A percentile compares a stretch with the other conserved stretches of the same genome.
phyloP scores from a whole-genome alignment of 2,329 filamentous ascomycete species.

The Escovopsis sp. region DNA sequence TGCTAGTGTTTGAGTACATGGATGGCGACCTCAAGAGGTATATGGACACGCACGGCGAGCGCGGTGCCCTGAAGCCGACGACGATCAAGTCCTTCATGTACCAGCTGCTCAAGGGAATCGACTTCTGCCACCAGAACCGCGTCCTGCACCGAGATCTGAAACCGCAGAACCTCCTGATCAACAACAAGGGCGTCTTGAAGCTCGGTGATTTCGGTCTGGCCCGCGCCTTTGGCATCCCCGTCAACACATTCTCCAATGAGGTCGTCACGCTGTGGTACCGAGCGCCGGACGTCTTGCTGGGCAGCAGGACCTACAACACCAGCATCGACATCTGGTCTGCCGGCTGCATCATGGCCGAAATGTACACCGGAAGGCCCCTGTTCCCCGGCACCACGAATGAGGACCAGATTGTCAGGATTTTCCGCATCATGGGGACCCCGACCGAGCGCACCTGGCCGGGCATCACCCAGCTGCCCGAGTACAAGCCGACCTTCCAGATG shows the following conservation, averaged over 20 bases:
- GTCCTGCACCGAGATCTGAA: constrained; percentile 93
- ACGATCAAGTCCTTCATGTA: constrained; percentile 99
- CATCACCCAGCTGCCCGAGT: constrained; percentile 91
- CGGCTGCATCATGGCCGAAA: constrained; percentile 98
- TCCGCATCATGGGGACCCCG: constrained; percentile 95
- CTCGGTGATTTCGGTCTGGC: constrained; percentile 90
- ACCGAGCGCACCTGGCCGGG: constrained; percentile 93
- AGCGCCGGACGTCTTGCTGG: constrained; percentile 86
- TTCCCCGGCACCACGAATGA: constrained; percentile 98
- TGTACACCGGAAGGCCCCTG: constrained; percentile 90
- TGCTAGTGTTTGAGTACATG: constrained; percentile 99
- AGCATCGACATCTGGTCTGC: constrained; percentile 99
- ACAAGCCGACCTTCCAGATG: constrained; percentile 88
- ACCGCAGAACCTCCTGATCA: constrained; percentile 92
- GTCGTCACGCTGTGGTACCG: constrained; percentile 97
- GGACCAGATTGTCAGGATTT: constrained; percentile 93
- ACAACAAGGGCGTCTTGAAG: constrained; percentile 78
- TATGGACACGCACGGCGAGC: constrained; percentile 87
- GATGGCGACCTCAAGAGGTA: constrained; percentile 97
- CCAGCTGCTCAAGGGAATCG: constrained; percentile 87
- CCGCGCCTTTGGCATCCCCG: constrained; percentile 87
- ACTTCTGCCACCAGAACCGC: constrained; percentile 94
- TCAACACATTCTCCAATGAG: constrained; percentile 97
- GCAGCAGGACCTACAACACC: constrained; percentile 95
- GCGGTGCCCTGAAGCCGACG: constrained; percentile 71